Percentiles rank a stretch among this genome's conserved stretches.
Evolutionary conservation across 208 protist genomes (phyloP).

Genomic region (Leptomonas pyrrhocoris): DNA sequence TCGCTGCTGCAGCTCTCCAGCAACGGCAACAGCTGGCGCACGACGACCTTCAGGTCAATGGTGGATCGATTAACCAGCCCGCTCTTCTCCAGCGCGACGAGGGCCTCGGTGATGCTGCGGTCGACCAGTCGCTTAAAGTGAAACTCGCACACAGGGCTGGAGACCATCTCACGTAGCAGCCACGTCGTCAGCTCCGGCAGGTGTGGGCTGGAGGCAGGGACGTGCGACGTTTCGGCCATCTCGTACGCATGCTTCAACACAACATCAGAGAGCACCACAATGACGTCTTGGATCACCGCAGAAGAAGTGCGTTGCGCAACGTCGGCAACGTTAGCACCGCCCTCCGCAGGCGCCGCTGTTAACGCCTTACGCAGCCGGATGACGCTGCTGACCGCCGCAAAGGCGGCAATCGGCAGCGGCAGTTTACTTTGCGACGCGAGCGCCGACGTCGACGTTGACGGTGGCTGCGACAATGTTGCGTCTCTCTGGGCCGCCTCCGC

Average conservation of each 20-base stretch:
- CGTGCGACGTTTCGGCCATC: conserved; percentile 40
- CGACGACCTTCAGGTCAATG: conserved; percentile 52
- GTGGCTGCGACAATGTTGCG: background rate
- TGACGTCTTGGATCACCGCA: conserved; percentile 6
- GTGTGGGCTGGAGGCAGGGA: conserved; percentile 40
- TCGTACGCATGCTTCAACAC: conserved; percentile 26
- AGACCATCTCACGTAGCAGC: conserved; percentile 72
- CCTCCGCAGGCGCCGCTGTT: background rate
- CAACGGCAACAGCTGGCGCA: conserved; percentile 60
- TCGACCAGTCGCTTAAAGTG: conserved; percentile 73
- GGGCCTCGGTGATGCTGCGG: conserved; percentile 52
- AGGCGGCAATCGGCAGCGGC: conserved; percentile 22
- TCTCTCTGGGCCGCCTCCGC: conserved; percentile 9
- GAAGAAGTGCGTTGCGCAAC: background rate
- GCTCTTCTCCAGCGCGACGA: conserved; percentile 58
- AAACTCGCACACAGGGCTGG: conserved; percentile 39
- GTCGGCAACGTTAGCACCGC: background rate
- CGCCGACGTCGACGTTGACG: conserved; percentile 12
- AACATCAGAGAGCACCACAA: conserved; percentile 25
- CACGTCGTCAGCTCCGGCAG: conserved; percentile 68
- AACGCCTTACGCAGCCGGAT: conserved; percentile 29
- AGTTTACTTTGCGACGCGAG: conserved; percentile 10
- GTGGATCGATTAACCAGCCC: conserved; percentile 44
- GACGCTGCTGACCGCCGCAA: conserved; percentile 25
- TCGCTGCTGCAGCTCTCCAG: conserved; percentile 66